Percentiles rank a stretch among this genome's conserved stretches.
phyloP scores from a whole-genome alignment of 2,329 filamentous ascomycete genomes.

The Botryotinia narcissicola region DNA sequence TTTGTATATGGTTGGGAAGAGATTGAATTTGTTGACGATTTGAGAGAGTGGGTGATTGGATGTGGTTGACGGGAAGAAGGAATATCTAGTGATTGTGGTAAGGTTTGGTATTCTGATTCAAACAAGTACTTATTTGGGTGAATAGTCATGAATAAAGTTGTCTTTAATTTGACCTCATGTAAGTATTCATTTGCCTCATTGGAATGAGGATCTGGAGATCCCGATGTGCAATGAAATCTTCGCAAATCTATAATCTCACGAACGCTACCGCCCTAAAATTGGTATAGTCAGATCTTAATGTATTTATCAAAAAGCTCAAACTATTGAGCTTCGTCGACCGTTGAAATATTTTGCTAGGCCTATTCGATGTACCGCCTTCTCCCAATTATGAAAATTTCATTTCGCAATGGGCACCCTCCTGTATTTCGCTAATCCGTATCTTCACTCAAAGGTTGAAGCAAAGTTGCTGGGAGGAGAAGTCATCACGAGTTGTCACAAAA shows the following conservation, averaged over 20 bases:
- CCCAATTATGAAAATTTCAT: background rate
- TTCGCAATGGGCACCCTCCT: background rate
- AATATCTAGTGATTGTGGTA: background rate
- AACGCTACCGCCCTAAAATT: background rate
- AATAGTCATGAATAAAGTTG: background rate
- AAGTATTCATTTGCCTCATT: no score
- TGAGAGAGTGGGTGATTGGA: background rate
- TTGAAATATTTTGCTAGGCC: background rate
- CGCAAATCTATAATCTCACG: background rate
- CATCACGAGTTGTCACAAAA: background rate
- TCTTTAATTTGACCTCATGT: background rate
- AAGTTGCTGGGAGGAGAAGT: background rate
- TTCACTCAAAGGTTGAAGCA: background rate
- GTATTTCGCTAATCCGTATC: rapidly evolving
- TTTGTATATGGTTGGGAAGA: background rate
- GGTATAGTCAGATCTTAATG: background rate
- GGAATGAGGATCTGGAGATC: no score
- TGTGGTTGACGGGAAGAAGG: background rate
- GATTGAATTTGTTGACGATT: background rate
- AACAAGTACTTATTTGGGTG: background rate
- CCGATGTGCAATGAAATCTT: no score
- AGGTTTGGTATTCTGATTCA: background rate
- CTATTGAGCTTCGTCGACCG: background rate
- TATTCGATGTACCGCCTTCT: background rate
- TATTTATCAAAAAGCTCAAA: background rate